Conservation (phyloP, 495 filamentous ascomycete species). For the Usnea hakonensis region DNA sequence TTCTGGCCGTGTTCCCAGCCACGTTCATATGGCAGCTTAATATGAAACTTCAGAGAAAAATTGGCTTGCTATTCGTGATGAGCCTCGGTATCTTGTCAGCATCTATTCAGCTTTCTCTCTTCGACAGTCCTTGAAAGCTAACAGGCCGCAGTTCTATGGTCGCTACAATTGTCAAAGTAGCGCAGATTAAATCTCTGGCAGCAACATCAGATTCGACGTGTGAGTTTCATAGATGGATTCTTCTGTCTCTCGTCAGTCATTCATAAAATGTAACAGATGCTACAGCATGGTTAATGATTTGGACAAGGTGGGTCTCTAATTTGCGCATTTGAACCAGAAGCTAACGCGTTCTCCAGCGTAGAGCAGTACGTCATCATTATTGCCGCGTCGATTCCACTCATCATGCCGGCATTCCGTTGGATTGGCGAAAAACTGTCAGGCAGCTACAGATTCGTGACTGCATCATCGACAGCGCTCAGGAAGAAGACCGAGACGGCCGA, state of each 20-base stretch:
- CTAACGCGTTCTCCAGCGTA: neutral
- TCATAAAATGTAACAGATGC: neutral
- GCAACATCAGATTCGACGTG: neutral
- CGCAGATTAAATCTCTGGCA: neutral
- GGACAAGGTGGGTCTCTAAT: neutral
- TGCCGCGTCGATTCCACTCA: neutral
- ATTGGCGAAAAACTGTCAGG: neutral
- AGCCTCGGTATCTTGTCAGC: neutral
- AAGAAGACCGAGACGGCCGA: neutral
- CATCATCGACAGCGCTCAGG: neutral
- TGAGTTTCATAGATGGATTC: neutral
- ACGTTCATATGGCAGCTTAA: neutral
- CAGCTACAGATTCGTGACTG: neutral
- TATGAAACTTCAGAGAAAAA: neutral
- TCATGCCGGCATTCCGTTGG: neutral
- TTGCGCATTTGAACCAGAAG: neutral
- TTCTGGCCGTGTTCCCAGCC: neutral
- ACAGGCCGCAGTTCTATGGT: neutral
- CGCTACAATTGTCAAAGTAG: neutral
- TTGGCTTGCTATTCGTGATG: neutral
- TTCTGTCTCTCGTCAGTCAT: neutral
- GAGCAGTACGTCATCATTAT: neutral
- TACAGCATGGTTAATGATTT: neutral
- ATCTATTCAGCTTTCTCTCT: neutral
- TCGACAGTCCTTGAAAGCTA: neutral